phyloP scores from a whole-genome alignment of 306 rosid genomes.

The Amphicarpaea edgeworthii region DNA sequence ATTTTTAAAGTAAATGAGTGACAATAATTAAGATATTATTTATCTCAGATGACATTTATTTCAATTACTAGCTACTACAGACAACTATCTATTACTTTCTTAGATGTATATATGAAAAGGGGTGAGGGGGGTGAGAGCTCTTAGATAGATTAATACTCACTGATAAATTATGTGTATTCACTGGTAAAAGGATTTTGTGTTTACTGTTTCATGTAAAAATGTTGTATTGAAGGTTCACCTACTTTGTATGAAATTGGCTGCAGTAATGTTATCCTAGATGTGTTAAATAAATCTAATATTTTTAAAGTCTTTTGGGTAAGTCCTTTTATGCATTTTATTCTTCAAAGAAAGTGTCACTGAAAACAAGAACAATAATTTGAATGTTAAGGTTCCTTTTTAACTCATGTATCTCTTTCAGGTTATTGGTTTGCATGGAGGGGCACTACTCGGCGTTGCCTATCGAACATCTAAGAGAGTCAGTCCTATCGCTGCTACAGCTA shows the following conservation, averaged over 20 bases:
- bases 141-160: constrained; percentile 11
- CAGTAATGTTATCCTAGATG: constrained; percentile 36
- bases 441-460: constrained; percentile 95
- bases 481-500: constrained; percentile 94
- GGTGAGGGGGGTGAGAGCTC: neutral
- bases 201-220: constrained; percentile 40
- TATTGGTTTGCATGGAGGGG: constrained; percentile 98
- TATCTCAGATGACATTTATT: constrained; percentile 35
- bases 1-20: neutral
- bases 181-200: constrained; percentile 15
- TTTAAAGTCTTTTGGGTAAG: neutral
- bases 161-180: constrained; percentile 8
- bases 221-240: constrained; percentile 14
- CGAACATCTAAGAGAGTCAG: constrained; percentile 94
- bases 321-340: constrained; percentile 41
- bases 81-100: neutral
- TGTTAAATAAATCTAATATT: constrained; percentile 31
- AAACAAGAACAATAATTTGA: constrained; percentile 18
- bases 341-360: constrained; percentile 30
- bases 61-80: constrained; percentile 28
- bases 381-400: constrained; percentile 37
- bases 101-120: neutral
- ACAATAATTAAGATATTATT: constrained; percentile 10
- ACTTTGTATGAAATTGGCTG: constrained; percentile 17
- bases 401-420: constrained; percentile 62